phyloP scores from a whole-genome alignment of 768 basidiomycete species.

The Russula brevipes region DNA sequence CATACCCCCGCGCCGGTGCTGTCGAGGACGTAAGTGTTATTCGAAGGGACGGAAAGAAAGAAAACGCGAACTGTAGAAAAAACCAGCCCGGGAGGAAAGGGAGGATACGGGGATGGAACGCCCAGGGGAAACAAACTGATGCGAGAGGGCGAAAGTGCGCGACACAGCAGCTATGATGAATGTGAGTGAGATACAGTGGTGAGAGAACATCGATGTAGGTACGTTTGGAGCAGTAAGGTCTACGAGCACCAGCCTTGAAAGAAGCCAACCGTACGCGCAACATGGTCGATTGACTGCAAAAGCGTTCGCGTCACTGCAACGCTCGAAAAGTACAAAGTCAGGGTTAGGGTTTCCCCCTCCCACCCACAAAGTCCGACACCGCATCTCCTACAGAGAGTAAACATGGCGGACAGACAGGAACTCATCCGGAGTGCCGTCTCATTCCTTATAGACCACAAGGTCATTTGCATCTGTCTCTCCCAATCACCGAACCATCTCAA shows the following conservation, averaged over 20 bases:
- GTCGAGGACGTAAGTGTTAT: neutral
- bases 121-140: constrained; percentile 3
- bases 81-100: neutral
- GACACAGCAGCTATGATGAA: constrained; percentile 15
- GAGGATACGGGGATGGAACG: constrained; percentile 9
- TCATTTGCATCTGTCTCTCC: constrained; percentile 27
- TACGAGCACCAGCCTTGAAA: constrained; percentile 20
- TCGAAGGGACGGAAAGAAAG: neutral
- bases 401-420: constrained; percentile 62
- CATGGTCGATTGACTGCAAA: constrained; percentile 1
- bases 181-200: neutral
- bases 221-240: constrained; percentile 18
- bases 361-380: neutral
- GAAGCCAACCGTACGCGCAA: constrained; percentile 19
- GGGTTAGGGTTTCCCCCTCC: constrained; percentile 11
- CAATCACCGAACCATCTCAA: constrained; percentile 3
- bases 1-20: constrained; percentile 67
- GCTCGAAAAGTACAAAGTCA: neutral
- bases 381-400: neutral
- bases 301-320: neutral
- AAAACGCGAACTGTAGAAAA: constrained; percentile 4
- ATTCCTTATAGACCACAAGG: constrained; percentile 84
- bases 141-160: constrained; percentile 14
- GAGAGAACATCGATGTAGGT: neutral
- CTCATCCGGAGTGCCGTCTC: constrained; percentile 75